Evolutionary conservation across 2,329 filamentous ascomycete species (phyloP).

Genomic region (Monosporascus cannonballus): DNA sequence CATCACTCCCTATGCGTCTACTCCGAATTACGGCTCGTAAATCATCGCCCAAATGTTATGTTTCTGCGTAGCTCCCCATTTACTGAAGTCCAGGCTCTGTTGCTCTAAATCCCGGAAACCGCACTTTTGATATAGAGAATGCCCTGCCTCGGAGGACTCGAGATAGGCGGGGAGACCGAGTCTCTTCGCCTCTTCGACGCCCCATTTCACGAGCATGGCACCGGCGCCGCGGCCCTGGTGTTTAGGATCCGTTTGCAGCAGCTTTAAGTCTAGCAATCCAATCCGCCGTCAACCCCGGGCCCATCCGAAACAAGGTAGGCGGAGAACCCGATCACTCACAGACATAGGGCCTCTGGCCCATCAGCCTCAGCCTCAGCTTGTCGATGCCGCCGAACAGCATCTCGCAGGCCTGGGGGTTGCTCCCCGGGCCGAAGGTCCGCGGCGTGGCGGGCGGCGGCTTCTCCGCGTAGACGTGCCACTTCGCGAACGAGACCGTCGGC

Average conservation of each 20-base stretch:
- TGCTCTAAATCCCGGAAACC: slow-evolving; percentile 31
- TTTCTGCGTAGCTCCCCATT: slow-evolving; percentile 22
- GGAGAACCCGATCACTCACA: slow-evolving; percentile 18
- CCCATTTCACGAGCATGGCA: slow-evolving; percentile 30
- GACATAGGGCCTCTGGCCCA: slow-evolving; percentile 18
- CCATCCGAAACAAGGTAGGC: background rate
- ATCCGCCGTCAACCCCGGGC: background rate
- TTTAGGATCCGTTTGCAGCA: slow-evolving; percentile 34
- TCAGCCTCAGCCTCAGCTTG: slow-evolving; percentile 9
- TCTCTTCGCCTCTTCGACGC: slow-evolving; percentile 29
- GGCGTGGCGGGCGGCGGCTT: slow-evolving; percentile 8
- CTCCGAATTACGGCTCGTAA: slow-evolving; percentile 6
- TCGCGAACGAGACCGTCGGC: slow-evolving; percentile 27
- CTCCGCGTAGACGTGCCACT: slow-evolving; percentile 23
- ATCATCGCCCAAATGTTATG: slow-evolving; percentile 23
- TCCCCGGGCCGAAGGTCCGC: slow-evolving; percentile 17
- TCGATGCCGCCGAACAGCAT: slow-evolving; percentile 21
- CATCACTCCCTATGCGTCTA: too few species aligned
- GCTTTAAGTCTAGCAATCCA: slow-evolving; percentile 25
- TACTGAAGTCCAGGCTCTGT: slow-evolving; percentile 21
- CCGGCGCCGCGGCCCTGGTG: slow-evolving; percentile 35
- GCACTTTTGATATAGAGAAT: slow-evolving; percentile 30
- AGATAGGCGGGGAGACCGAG: slow-evolving; percentile 29
- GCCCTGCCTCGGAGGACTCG: slow-evolving; percentile 29
- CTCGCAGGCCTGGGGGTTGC: slow-evolving; percentile 26